phyloP scores from a whole-genome alignment of 176 grass and related monocot species.

The Miscanthus lutarioriparius region DNA sequence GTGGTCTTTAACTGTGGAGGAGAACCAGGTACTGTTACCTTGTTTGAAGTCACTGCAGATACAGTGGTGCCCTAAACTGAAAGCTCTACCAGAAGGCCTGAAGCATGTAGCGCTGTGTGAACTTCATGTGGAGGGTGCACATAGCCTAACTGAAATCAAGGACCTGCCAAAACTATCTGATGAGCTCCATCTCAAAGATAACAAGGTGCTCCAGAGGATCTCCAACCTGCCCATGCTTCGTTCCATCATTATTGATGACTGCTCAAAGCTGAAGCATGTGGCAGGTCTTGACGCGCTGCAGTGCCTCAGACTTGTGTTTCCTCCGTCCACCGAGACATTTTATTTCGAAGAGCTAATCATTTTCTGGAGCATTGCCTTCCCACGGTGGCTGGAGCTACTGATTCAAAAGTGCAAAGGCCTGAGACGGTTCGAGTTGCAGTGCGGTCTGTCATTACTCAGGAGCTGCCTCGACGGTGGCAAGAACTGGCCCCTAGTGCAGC shows the following conservation, averaged over 20 bases:
- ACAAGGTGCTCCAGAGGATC: slow-evolving; percentile 58
- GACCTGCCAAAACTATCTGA: slow-evolving; percentile 55
- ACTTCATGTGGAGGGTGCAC: slow-evolving; percentile 51
- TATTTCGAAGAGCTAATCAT: slow-evolving; percentile 77
- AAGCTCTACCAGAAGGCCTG: slow-evolving; percentile 74
- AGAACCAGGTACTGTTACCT: slow-evolving; percentile 50
- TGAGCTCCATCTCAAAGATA: slow-evolving; percentile 60
- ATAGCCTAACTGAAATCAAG: slow-evolving; percentile 66
- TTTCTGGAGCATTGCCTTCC: slow-evolving; percentile 76
- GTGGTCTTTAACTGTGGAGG: slow-evolving; percentile 63
- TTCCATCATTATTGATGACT: slow-evolving; percentile 51
- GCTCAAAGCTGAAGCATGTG: slow-evolving; percentile 74
- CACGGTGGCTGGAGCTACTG: slow-evolving; percentile 62
- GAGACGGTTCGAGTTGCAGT: slow-evolving; percentile 56
- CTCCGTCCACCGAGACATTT: slow-evolving; percentile 70
- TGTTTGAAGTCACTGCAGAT: slow-evolving; percentile 65
- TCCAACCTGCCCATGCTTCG: slow-evolving; percentile 47
- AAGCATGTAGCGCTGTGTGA: slow-evolving; percentile 35
- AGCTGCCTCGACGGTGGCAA: slow-evolving; percentile 73
- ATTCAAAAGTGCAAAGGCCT: slow-evolving; percentile 52
- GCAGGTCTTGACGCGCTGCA: slow-evolving; percentile 52
- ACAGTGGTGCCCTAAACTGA: slow-evolving; percentile 67
- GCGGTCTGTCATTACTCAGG: slow-evolving; percentile 59
- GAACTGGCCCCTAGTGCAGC: slow-evolving; percentile 71
- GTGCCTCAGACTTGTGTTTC: slow-evolving; percentile 55